Conservation (phyloP, 169 alveolate species). For the Eimeria sp. region DNA sequence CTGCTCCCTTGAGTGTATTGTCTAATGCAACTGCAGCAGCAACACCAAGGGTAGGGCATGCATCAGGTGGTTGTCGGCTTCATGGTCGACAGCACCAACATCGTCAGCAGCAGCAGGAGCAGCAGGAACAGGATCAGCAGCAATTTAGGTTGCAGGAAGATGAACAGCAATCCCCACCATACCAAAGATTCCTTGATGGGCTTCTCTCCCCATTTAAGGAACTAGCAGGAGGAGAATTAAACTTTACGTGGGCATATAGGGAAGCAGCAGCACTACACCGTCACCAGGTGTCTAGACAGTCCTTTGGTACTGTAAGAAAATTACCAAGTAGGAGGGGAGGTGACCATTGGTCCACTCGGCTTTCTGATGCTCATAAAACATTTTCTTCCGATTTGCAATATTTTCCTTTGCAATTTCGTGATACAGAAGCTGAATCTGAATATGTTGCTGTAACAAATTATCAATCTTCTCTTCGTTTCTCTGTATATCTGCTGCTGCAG, state of each 20-base stretch:
- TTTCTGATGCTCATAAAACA: conserved; percentile 1
- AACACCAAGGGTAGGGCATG: neutral
- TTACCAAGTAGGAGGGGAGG: neutral
- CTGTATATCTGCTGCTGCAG: conserved; percentile 28
- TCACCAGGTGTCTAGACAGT: neutral
- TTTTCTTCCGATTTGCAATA: neutral
- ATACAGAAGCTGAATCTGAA: conserved; percentile 29
- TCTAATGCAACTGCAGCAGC: conserved; percentile 1
- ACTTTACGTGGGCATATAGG: conserved; percentile 25
- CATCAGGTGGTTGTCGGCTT: neutral
- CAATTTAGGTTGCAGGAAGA: neutral
- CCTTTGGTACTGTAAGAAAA: neutral
- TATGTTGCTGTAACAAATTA: conserved; percentile 48
- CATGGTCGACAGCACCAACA: neutral
- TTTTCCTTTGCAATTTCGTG: conserved; percentile 15
- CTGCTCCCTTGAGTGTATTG: neutral
- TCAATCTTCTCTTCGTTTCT: conserved; percentile 7
- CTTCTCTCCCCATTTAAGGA: conserved; percentile 67
- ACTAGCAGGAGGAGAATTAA: conserved; percentile 36
- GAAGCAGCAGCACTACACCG: conserved; percentile 31
- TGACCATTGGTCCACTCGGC: conserved; percentile 40
- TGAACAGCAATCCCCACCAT: neutral
- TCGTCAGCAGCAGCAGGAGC: neutral
- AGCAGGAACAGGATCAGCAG: neutral
- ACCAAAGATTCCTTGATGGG: neutral